A percentile compares a stretch with the other conserved stretches of the same genome.
Conservation (phyloP, 2,329 filamentous ascomycete genomes). For the Claviceps quebecensis region DNA sequence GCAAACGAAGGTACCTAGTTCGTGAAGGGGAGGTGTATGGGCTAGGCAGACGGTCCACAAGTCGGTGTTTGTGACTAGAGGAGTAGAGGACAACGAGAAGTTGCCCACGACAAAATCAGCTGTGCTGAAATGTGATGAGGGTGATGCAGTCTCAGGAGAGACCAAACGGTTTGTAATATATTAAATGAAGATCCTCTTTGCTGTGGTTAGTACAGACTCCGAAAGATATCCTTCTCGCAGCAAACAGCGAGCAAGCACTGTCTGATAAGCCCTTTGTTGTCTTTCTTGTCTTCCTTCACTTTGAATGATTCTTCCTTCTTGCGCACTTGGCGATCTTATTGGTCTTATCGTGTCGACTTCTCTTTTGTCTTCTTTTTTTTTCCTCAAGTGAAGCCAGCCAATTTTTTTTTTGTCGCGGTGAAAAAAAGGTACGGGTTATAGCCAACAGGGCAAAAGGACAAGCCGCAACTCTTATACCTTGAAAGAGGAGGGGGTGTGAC, state of each 20-base stretch:
- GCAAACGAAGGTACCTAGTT: background rate
- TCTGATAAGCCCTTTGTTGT: background rate
- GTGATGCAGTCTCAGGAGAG: no score
- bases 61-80: no score
- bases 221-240: no score
- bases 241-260: background rate
- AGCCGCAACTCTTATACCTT: background rate
- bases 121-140: no score
- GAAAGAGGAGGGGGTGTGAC: background rate
- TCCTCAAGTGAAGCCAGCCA: background rate
- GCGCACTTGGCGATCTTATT: no score
- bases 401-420: background rate
- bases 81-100: no score
- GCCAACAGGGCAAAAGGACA: background rate
- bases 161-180: slow-evolving; percentile 2
- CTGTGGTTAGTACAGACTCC: no score
- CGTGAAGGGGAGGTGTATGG: background rate
- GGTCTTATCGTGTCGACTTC: no score
- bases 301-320: background rate
- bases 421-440: no score
- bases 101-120: no score
- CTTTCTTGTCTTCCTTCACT: background rate
- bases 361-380: background rate
- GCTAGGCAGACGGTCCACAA: background rate
- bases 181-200: background rate